Percentiles rank a stretch among this genome's conserved stretches.
These are phyloP conservation scores for Betula pendula DNA, from an alignment of 306 rosid genomes.

Conservation along the genomic window DNA sequence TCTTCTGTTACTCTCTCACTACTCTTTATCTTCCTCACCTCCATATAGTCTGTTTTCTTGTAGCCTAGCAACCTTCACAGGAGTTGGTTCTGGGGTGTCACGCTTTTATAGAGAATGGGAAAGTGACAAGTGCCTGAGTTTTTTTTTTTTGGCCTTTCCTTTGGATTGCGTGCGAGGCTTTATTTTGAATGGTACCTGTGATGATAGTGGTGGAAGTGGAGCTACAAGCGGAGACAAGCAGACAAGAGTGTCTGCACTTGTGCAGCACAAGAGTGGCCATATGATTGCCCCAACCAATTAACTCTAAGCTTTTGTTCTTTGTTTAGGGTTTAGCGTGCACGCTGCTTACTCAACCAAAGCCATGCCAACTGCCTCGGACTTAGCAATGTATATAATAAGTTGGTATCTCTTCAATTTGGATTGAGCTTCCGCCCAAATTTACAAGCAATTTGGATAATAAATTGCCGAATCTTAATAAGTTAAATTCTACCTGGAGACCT, in stretches of 20 bases:
- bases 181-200: constrained; percentile 48
- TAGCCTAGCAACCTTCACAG: not conserved
- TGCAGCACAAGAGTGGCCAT: constrained; percentile 32
- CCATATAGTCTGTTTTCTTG: constrained; percentile 39
- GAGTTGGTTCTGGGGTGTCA: not conserved
- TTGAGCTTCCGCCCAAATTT: no score
- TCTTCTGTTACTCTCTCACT: constrained; percentile 47
- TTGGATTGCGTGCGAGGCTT: constrained; percentile 26
- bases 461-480: no score
- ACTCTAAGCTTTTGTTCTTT: constrained; percentile 26
- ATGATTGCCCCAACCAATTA: constrained; percentile 45
- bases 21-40: constrained; percentile 40
- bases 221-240: constrained; percentile 64
- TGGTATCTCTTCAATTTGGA: no score
- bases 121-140: not conserved
- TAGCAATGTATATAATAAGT: not conserved
- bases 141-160: constrained; percentile 12
- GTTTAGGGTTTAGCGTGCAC: constrained; percentile 37
- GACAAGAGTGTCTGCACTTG: constrained; percentile 52
- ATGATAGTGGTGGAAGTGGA: constrained; percentile 47
- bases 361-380: constrained; percentile 9
- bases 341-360: constrained; percentile 18
- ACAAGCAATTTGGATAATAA: no score
- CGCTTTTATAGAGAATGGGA: not conserved
- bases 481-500: no score